Conservation (phyloP, 306 rosid genomes). For the Canavalia ensiformis region DNA sequence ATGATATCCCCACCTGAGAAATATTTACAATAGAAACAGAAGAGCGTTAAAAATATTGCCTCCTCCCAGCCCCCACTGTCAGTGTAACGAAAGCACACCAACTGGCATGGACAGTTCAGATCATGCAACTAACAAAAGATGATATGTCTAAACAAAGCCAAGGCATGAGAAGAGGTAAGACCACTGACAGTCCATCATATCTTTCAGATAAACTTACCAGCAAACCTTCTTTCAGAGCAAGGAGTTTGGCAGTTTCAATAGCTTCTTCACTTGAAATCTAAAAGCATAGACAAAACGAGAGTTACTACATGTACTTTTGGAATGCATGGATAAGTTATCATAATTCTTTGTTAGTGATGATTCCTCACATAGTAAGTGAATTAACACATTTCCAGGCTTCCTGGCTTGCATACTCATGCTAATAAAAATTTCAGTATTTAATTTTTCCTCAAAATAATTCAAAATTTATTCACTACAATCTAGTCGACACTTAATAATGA, state of each 20-base stretch:
- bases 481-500: background rate
- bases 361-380: slow-evolving; percentile 8
- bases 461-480: background rate
- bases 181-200: slow-evolving; percentile 26
- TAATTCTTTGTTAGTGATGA: background rate
- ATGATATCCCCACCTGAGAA: slow-evolving; percentile 92
- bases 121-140: slow-evolving; percentile 10
- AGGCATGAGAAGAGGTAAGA: slow-evolving; percentile 18
- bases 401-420: slow-evolving; percentile 8
- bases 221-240: slow-evolving; percentile 93
- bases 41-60: background rate
- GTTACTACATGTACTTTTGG: slow-evolving; percentile 1
- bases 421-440: background rate
- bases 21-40: slow-evolving; percentile 37
- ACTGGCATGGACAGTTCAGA: background rate
- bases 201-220: slow-evolving; percentile 57
- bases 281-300: slow-evolving; percentile 32
- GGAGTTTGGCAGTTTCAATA: slow-evolving; percentile 81
- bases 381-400: background rate
- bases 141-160: slow-evolving; percentile 2
- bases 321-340: slow-evolving; percentile 26
- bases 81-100: background rate
- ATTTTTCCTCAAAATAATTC: slow-evolving; percentile 10
- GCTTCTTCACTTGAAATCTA: slow-evolving; percentile 95
- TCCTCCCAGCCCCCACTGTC: background rate